Conservation (phyloP, 116 monocot species). For the Cymodocea nodosa region DNA sequence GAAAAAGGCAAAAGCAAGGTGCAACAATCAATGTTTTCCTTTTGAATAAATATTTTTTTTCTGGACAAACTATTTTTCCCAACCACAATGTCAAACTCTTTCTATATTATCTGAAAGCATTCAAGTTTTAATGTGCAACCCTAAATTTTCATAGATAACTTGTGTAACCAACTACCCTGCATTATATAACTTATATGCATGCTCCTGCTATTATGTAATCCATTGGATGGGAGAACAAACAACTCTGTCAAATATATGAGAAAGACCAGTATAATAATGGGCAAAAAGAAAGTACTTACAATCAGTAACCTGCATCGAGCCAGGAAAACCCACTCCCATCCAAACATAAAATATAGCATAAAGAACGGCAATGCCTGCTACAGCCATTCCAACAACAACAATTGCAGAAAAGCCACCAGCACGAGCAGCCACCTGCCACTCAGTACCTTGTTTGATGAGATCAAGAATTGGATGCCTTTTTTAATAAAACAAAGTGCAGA, state of each 20-base stretch:
- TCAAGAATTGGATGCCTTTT: not conserved
- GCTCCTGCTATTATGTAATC: too few species aligned
- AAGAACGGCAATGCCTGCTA: conserved; percentile 80
- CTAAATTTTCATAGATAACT: too few species aligned
- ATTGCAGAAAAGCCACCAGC: conserved; percentile 99
- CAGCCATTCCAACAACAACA: conserved; percentile 99
- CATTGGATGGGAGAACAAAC: too few species aligned
- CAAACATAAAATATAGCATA: conserved; percentile 93
- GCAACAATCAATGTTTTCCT: too few species aligned
- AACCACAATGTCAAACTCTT: too few species aligned
- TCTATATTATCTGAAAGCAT: too few species aligned
- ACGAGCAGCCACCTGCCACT: conserved; percentile 76
- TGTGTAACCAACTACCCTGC: too few species aligned
- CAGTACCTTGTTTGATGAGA: conserved; percentile 8
- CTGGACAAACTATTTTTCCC: too few species aligned
- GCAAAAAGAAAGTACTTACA: conserved; percentile 39
- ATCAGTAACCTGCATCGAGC: conserved; percentile 92
- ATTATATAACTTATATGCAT: too few species aligned
- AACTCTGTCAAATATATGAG: not conserved
- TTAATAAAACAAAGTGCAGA: not conserved
- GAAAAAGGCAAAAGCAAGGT: too few species aligned
- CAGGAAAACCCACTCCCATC: conserved; percentile 74
- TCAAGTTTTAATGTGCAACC: too few species aligned
- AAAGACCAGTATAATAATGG: not conserved
- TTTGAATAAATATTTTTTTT: too few species aligned